Base-by-base conservation (phyloP, 164 flowering plant genomes). In the Brasenia schreberi region DNA sequence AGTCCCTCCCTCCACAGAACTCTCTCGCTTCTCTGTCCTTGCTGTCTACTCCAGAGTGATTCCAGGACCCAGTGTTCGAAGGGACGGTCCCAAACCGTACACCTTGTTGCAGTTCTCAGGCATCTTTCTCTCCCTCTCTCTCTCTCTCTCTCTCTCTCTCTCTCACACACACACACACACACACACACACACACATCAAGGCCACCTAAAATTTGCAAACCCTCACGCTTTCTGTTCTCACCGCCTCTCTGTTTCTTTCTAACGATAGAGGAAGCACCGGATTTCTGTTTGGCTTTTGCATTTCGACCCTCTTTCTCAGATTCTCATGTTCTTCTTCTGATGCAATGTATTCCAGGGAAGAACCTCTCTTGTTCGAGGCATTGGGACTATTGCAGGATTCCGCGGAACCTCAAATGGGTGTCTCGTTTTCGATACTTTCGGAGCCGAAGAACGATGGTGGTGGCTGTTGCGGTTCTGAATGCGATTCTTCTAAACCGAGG, bases 401-500 rank as follows among this genome's bases (percentile, higher is more conserved):
- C 10, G 56, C 56, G 56, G 56, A 49, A 49, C 16, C 10, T 9
- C 56, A 49, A 14, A 49, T 49, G 56, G 56, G 56, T 49, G 14
- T 49, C 12, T 14, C 56, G 10, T 14, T 49, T 49, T 49, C 56
- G 16, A 49, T 49, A 16, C 16, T 49, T 9, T 9, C 56, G 69
- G 44, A 69, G 59, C 33, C 73, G 80, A 17, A 67, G 73, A 18
- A 81, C 80, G 61, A 71, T 76, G 59, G 73, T 64, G n/a, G 73
- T 81, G 66, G 80, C 58, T 72, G 77, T 53, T 69, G 76, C 71
- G 33, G n/a, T 33, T 33, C 39, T 33, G 4, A 33, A 33, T 33
- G 39, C 56, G 76, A 62, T 65, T 84, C 81, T 66, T 53, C 83
- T 61, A 87, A 81, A 42, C 76, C 45, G 61, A 77, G 66, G 10